Base-by-base conservation (phyloP, 306 rosid genomes). In the Cotoneaster glaucophyllus region DNA sequence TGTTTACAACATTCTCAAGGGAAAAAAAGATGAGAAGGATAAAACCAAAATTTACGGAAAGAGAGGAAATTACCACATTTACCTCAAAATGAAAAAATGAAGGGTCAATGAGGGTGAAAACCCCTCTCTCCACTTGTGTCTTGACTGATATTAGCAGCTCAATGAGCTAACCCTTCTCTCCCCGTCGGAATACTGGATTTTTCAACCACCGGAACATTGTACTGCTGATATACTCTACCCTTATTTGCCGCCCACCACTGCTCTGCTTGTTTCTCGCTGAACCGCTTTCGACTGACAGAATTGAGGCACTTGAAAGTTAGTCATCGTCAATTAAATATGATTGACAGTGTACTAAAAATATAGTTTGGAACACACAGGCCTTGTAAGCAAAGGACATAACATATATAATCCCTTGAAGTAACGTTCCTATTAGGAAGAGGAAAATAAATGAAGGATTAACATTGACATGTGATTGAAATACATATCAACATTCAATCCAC, bases 181-280 rank as follows among this genome's bases (percentile, higher is more conserved):
- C 93, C 96, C 53, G 78, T 70, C 45, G 89, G 90, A 75, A 89
- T 73, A 79, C 70, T 63, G 6, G 91, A 87, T 82, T 89, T 89
- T 86, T 89, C 93, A 37, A 76, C 75, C 84, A 84, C 79, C 45
- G 86, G 93, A 63, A 88, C 95, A 24, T 89, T 85, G 78, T 89
- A 91, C 65, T 84, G 86, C 76, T 87, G 90, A 32, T 89, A 86
- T 28, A 91, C 97, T 74, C 93, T 86, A 31, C 82, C 73, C 3
- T 93, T 86, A 75, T 91, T 91, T 80, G 77, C 91, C 5, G 93
- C 85, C 97, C 97, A 91, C 93, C 95, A 89, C 77, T 85, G 91
- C 80, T 91, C 97, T 68, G 95, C 91, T 83, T 91, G 88, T 80
- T 88, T 91, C 90, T 91, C 93, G 39, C 95, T 89, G 78, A 91